Conservation (phyloP, 2,329 filamentous ascomycete species). For the Penicillium thymicola region DNA sequence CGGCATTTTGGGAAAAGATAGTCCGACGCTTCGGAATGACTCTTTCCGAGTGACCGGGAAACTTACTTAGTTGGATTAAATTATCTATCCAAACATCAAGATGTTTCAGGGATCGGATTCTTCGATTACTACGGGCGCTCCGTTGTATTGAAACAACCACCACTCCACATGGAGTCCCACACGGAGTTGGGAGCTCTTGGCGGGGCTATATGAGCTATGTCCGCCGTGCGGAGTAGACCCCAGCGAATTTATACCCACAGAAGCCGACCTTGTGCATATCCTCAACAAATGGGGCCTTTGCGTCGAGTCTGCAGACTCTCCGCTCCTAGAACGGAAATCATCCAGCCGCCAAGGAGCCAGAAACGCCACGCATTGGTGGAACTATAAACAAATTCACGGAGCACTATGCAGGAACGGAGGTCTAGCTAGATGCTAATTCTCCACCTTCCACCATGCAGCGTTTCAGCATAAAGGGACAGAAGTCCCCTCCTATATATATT, state of each 20-base stretch:
- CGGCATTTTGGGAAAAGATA: background rate
- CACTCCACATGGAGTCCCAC: slow-evolving; percentile 11
- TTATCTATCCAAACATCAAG: background rate
- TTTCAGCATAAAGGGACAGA: slow-evolving; percentile 4
- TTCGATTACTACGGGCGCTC: background rate
- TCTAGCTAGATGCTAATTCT: slow-evolving; percentile 1
- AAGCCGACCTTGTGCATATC: background rate
- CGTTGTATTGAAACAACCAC: slow-evolving; percentile 7
- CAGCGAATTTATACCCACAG: background rate
- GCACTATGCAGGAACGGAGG: slow-evolving; percentile 1
- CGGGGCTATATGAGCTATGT: background rate
- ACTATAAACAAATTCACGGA: slow-evolving; percentile 1
- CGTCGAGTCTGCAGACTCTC: background rate
- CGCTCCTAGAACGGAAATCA: background rate
- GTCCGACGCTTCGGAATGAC: background rate
- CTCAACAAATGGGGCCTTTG: background rate
- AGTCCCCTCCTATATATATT: background rate
- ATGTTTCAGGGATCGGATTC: background rate
- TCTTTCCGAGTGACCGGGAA: background rate
- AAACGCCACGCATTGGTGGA: slow-evolving; percentile 15
- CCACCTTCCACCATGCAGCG: slow-evolving; percentile 11
- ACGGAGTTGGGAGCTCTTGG: slow-evolving; percentile 11
- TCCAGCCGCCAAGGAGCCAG: background rate
- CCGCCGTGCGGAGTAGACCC: background rate
- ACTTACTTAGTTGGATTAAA: background rate